A percentile compares a stretch with the other conserved stretches of the same genome.
These are phyloP conservation scores for Gnomoniopsis sp. DNA, from an alignment of 2,329 filamentous ascomycete genomes.

Conservation along the genomic window DNA sequence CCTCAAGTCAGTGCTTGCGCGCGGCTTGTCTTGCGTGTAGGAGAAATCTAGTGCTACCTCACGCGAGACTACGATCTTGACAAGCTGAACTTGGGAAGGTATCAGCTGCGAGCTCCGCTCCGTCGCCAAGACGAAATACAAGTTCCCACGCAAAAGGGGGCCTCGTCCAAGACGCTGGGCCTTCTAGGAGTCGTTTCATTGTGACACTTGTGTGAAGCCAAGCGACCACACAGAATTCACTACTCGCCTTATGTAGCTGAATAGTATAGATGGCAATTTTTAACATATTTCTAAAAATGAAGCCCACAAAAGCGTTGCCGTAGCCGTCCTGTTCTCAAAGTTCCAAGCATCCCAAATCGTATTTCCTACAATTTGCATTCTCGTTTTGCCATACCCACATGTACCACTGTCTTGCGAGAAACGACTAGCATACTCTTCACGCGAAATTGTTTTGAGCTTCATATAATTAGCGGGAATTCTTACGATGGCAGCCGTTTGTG, in stretches of 20 bases:
- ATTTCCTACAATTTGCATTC: too few relatives aligned
- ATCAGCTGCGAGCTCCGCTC: not conserved
- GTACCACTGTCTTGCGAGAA: too few relatives aligned
- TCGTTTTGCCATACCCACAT: too few relatives aligned
- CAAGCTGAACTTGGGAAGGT: not conserved
- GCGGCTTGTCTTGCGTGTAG: not conserved
- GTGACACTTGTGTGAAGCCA: not conserved
- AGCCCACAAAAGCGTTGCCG: too few relatives aligned
- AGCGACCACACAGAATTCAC: not conserved
- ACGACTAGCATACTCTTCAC: not conserved
- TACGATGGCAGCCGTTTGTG: constrained; percentile 8
- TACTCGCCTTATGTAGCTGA: not conserved
- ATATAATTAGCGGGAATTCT: not conserved
- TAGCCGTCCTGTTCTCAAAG: too few relatives aligned
- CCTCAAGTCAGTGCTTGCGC: not conserved
- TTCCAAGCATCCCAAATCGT: too few relatives aligned
- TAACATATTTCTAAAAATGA: not conserved
- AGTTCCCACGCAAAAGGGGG: not conserved
- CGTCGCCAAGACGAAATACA: not conserved
- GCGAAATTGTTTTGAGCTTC: not conserved
- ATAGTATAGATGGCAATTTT: not conserved
- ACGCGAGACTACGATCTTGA: not conserved
- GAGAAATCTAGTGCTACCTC: not conserved
- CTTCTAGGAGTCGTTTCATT: not conserved
- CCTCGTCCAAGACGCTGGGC: not conserved